phyloP scores from a whole-genome alignment of 768 basidiomycete species.

The Arthromyces matolae region DNA sequence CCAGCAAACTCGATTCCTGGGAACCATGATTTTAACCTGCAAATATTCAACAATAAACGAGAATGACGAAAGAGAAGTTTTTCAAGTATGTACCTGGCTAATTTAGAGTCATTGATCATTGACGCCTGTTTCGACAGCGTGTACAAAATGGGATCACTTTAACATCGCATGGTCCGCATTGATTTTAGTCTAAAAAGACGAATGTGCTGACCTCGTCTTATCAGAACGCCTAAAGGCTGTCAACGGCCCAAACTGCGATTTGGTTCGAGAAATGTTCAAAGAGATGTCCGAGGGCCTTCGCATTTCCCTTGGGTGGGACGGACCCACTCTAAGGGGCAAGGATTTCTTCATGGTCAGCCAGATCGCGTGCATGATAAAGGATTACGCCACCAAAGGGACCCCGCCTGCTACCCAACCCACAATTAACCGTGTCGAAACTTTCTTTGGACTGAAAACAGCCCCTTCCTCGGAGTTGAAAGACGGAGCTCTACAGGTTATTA shows the following conservation, averaged over 20 bases:
- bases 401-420: conserved; percentile 19
- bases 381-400: conserved; percentile 2
- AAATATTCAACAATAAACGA: conserved; percentile 48
- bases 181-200: background rate
- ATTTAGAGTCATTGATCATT: too few relatives aligned
- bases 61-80: conserved; percentile 65
- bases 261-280: conserved; percentile 39
- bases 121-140: conserved; percentile 28
- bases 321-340: conserved; percentile 39
- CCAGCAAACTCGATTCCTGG: conserved; percentile 32
- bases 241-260: conserved; percentile 40
- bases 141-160: conserved; percentile 51
- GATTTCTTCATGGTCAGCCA: conserved; percentile 46
- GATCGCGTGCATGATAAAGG: conserved; percentile 24
- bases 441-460: conserved; percentile 13
- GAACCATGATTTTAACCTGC: conserved; percentile 45
- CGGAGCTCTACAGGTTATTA: conserved; percentile 8
- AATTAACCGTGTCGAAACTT: conserved; percentile 21
- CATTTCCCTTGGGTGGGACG: conserved; percentile 38
- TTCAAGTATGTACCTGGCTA: conserved; percentile 40
- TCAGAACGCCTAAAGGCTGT: conserved; percentile 49
- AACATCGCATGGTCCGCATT: conserved; percentile 40
- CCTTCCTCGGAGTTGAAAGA: background rate
- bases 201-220: too few relatives aligned
- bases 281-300: conserved; percentile 32